Percentiles rank a stretch among this genome's conserved stretches.
phyloP scores from a whole-genome alignment of 805 yeast genomes.

The Ogataea glucozyma region DNA sequence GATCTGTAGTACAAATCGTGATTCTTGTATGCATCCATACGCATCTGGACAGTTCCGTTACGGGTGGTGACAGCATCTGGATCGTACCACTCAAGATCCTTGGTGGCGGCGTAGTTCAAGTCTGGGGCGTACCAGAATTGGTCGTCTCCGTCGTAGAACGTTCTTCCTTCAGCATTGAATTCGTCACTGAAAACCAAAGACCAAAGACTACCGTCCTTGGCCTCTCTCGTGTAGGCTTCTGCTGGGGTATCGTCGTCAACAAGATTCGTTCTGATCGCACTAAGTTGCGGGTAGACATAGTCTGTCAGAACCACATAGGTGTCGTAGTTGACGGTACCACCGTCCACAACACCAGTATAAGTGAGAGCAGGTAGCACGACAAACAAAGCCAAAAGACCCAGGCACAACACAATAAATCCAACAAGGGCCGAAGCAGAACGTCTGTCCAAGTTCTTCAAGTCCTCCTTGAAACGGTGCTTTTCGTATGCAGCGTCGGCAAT shows the following conservation, averaged over 20 bases:
- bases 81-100: conserved; percentile 91
- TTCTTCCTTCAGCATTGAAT: conserved; percentile 85
- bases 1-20: conserved; percentile 82
- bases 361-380: conserved; percentile 83
- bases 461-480: conserved; percentile 62
- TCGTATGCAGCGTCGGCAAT: conserved; percentile 86
- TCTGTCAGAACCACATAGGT: conserved; percentile 49
- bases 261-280: conserved; percentile 59
- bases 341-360: conserved; percentile 63
- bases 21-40: conserved; percentile 80
- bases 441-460: conserved; percentile 65
- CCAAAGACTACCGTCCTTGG: conserved; percentile 69
- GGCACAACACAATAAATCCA: conserved; percentile 57
- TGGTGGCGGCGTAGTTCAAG: conserved; percentile 81
- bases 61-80: conserved; percentile 85
- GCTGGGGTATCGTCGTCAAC: conserved; percentile 75
- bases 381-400: conserved; percentile 69
- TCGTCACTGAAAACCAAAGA: conserved; percentile 85
- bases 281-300: conserved; percentile 56
- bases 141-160: conserved; percentile 88
- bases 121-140: conserved; percentile 89
- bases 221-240: conserved; percentile 43
- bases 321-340: conserved; percentile 12
- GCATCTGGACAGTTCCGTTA: conserved; percentile 66
- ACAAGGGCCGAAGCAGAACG: conserved; percentile 60